Conservation (phyloP, 2,329 filamentous ascomycete genomes). For the Coniochaeta prunicola region DNA sequence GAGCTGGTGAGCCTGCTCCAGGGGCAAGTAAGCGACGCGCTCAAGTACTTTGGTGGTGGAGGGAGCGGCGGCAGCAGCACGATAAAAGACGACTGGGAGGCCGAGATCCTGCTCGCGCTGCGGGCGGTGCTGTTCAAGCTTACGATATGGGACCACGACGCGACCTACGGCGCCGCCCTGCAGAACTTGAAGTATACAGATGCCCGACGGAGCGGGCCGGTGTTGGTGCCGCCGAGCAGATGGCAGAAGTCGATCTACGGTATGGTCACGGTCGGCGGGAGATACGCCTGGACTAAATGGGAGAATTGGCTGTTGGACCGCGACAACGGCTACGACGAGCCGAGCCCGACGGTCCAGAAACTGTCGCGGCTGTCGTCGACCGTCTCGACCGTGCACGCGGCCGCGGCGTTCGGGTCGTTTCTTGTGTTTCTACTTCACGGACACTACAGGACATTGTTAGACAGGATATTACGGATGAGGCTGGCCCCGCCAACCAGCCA, state of each 20-base stretch:
- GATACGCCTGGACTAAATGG: constrained; percentile 89
- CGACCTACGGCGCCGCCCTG: constrained; percentile 86
- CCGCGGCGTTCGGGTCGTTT: constrained; percentile 78
- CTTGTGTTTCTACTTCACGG: constrained; percentile 87
- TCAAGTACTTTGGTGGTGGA: constrained; percentile 79
- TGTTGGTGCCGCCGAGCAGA: constrained; percentile 63
- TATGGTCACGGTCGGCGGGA: constrained; percentile 74
- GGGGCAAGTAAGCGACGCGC: constrained; percentile 75
- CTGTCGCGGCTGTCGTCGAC: constrained; percentile 65
- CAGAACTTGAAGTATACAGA: constrained; percentile 90
- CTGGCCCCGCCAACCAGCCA: constrained; percentile 79
- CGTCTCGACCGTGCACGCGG: constrained; percentile 67
- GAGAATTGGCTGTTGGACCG: constrained; percentile 75
- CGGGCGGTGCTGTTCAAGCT: constrained; percentile 85
- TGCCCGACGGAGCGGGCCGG: constrained; percentile 56
- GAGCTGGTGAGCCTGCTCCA: constrained; percentile 83
- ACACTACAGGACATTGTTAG: constrained; percentile 82
- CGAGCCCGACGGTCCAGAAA: constrained; percentile 39
- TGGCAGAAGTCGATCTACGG: constrained; percentile 84
- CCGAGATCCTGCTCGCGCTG: constrained; percentile 74
- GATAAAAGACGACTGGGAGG: constrained; percentile 76
- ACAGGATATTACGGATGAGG: constrained; percentile 76
- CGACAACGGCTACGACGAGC: constrained; percentile 66
- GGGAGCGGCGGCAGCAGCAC: constrained; percentile 32
- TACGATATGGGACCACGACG: constrained; percentile 92